Evolutionary conservation across 805 yeast species (phyloP).

Genomic region (Spencermartinsiella europaea): DNA sequence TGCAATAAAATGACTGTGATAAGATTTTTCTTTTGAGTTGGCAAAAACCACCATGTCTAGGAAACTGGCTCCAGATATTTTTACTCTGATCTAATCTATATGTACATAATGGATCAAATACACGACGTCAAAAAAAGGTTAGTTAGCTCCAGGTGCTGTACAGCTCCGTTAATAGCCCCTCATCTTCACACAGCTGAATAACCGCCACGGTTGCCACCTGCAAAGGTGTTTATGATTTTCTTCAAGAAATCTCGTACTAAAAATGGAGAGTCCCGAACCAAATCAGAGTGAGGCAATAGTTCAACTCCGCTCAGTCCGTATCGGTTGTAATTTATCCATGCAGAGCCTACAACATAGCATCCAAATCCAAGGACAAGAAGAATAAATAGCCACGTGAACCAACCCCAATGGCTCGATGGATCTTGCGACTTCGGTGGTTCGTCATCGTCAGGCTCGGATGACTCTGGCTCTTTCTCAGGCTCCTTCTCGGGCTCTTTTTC

Average conservation of each 20-base stretch:
- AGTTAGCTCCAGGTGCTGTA: too few species aligned
- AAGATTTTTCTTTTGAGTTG: too few species aligned
- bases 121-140: too few species aligned
- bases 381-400: conserved; percentile 79
- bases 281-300: conserved; percentile 34
- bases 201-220: conserved; percentile 70
- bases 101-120: too few species aligned
- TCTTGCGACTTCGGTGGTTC: conserved; percentile 13
- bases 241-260: conserved; percentile 68
- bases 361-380: conserved; percentile 66
- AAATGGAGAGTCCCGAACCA: conserved; percentile 61
- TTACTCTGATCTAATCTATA: too few species aligned
- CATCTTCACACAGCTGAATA: conserved; percentile 95
- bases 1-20: too few species aligned
- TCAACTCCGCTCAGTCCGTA: conserved; percentile 64
- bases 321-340: conserved; percentile 70
- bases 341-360: conserved; percentile 65
- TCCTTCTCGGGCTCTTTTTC: conserved; percentile 24
- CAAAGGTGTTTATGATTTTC: conserved; percentile 66
- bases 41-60: too few species aligned
- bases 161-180: too few species aligned
- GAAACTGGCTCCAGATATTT: too few species aligned
- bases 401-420: conserved; percentile 54
- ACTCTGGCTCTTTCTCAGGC: conserved; percentile 13
- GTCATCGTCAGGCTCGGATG: conserved; percentile 29